Conservation (phyloP, 1,284 basidiomycete genomes). For the Ceratobasidium sp. region DNA sequence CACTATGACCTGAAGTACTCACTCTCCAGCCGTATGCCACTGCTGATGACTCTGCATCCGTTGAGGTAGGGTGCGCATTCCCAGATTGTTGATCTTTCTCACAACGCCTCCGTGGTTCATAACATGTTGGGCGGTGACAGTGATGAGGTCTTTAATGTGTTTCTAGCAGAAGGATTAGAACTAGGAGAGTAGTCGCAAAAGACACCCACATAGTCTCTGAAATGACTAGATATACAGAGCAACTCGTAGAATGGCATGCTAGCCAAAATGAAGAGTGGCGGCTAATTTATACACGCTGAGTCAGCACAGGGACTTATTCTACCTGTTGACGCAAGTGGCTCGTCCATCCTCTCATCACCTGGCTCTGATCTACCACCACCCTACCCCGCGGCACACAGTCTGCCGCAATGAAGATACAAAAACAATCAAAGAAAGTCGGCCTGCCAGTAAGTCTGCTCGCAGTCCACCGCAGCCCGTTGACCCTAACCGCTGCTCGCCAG, state of each 20-base stretch:
- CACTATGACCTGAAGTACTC: too few species aligned
- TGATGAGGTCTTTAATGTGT: slow-evolving; percentile 81
- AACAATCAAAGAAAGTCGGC: slow-evolving; percentile 49
- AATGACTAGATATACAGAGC: slow-evolving; percentile 79
- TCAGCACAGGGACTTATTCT: slow-evolving; percentile 23
- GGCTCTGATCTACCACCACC: slow-evolving; percentile 43
- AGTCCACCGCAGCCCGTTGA: slow-evolving; percentile 15
- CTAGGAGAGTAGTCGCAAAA: slow-evolving; percentile 31
- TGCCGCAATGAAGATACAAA: slow-evolving; percentile 49
- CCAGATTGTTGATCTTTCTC: slow-evolving; percentile 79
- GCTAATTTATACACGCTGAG: neutral
- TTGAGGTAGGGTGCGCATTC: slow-evolving; percentile 78
- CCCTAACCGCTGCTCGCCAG: slow-evolving; percentile 57
- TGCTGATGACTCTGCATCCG: slow-evolving; percentile 77
- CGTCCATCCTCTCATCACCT: slow-evolving; percentile 28
- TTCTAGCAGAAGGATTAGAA: slow-evolving; percentile 58
- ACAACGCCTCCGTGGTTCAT: slow-evolving; percentile 84
- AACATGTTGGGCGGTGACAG: slow-evolving; percentile 76
- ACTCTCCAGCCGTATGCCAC: slow-evolving; percentile 79
- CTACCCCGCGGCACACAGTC: slow-evolving; percentile 28
- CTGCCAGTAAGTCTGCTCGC: slow-evolving; percentile 46
- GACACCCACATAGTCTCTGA: slow-evolving; percentile 69
- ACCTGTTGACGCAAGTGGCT: slow-evolving; percentile 44
- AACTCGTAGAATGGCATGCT: slow-evolving; percentile 84
- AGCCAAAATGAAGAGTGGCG: neutral